Percentiles rank a stretch among this genome's conserved stretches.
phyloP scores from a whole-genome alignment of 306 rosid genomes.

The Oemleria cerasiformis region DNA sequence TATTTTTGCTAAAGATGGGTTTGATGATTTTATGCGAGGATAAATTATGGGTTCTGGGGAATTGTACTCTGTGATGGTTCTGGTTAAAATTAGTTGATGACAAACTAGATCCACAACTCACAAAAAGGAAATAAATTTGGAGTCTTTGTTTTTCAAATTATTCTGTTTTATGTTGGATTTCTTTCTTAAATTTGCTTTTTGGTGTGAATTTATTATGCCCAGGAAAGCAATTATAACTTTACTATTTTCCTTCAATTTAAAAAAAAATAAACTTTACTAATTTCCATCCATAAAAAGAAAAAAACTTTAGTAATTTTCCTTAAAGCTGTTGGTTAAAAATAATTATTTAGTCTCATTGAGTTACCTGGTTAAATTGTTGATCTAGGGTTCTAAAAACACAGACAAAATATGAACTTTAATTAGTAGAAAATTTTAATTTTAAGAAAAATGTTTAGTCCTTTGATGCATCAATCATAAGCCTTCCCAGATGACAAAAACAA shows the following conservation, averaged over 20 bases:
- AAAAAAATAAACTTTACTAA: not conserved
- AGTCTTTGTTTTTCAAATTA: not conserved
- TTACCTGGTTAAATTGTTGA: constrained; percentile 4
- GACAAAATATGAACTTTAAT: not conserved
- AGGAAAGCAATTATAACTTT: not conserved
- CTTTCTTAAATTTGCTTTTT: not conserved
- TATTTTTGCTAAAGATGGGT: not conserved
- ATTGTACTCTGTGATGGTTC: not conserved
- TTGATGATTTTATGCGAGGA: not conserved
- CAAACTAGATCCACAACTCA: not conserved
- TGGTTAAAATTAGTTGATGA: not conserved
- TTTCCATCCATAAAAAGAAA: not conserved
- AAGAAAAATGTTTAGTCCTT: not conserved
- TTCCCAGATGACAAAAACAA: constrained; percentile 14
- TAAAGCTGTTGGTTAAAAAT: not conserved
- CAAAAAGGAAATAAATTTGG: not conserved
- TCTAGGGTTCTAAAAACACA: constrained; percentile 18
- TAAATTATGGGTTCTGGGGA: not conserved
- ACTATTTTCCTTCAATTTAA: not conserved
- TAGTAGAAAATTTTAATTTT: not conserved
- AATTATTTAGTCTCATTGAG: not conserved
- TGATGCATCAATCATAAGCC: not conserved
- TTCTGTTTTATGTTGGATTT: not conserved
- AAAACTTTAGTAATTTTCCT: not conserved
- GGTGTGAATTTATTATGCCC: not conserved